phyloP scores from a whole-genome alignment of 2,329 filamentous ascomycete species.

The Blastomyces emzantsi region DNA sequence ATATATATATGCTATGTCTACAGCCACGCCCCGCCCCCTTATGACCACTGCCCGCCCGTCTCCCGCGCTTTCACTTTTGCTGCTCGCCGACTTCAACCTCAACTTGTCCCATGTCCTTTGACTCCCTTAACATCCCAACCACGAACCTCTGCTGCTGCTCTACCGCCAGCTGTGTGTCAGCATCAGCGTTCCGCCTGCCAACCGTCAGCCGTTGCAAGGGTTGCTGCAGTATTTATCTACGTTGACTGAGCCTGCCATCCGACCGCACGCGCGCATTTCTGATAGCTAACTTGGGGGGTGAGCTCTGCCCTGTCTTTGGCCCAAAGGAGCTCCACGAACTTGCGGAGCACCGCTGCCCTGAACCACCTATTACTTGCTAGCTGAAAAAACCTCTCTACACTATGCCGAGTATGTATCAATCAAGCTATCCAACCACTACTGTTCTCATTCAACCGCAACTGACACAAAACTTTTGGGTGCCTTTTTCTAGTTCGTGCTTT shows the following conservation, averaged over 20 bases:
- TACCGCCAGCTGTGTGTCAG: background rate
- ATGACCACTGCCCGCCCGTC: background rate
- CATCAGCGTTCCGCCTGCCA: background rate
- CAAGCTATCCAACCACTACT: background rate
- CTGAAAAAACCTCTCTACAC: background rate
- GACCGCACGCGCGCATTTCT: background rate
- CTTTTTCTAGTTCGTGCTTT: conserved; percentile 39
- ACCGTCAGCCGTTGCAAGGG: background rate
- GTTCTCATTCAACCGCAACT: background rate
- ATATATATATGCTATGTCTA: background rate
- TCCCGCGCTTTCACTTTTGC: background rate
- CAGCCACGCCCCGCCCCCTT: background rate
- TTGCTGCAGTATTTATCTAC: background rate
- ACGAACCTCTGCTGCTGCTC: background rate
- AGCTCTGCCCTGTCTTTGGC: background rate
- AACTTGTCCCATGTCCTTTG: background rate
- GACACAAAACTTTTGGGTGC: background rate
- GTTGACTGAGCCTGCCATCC: background rate
- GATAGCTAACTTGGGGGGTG: background rate
- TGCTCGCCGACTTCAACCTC: background rate
- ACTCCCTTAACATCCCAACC: background rate
- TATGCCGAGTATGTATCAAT: conserved; percentile 27
- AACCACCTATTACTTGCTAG: background rate
- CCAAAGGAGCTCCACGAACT: conserved; percentile 20
- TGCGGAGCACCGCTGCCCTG: conserved; percentile 4